Evolutionary conservation across 306 rosid species (phyloP), one percentile per base, ranked within the genome.

Genomic region (Canavalia ensiformis): DNA sequence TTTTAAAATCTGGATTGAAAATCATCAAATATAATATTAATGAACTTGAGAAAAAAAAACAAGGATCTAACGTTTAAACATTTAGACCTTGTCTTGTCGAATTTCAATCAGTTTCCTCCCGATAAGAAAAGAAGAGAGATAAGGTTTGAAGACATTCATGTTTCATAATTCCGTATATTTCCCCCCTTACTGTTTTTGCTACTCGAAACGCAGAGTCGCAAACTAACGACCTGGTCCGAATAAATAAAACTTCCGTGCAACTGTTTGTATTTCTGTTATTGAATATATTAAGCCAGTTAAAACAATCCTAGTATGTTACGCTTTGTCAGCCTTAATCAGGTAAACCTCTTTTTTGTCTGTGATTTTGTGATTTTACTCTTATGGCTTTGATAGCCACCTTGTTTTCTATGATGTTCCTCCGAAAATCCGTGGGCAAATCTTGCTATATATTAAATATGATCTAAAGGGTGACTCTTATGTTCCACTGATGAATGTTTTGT

Each of bases 371-470:
- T 52, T 54, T 68, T n/a, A n/a, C 30, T 59, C 52, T 74, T 18
- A 68, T 52, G 33, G 60, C 56, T 49, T 76, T 56, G 82, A 25
- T 51, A 78, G 59, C 83, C 52, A 69, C 41, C 41, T 49, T 74
- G 6, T 63, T 44, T 72, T 41, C 56, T 69, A 29, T 65, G 46
- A 41, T 84, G 42, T 67, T 77, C 64, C 78, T 83, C 91, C 91
- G 93, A 88, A 87, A 88, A 93, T 60, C 82, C 92, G 7, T 83
- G 90, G 88, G 91, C 91, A 96, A 90, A 87, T 65, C 91, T 52
- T 35, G 77, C 88, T 33, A 85, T 81, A 70, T n/a, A n/a, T n/a
- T n/a, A n/a, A 13, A 44, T 18, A 79, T 54, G 72, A 69, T 76
- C 69, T 50, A 71, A 56, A 66, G 82, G 76, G 45, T 75, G 49